Base-by-base conservation (phyloP, 2,329 filamentous ascomycete genomes). In the Cytospora piceicola region DNA sequence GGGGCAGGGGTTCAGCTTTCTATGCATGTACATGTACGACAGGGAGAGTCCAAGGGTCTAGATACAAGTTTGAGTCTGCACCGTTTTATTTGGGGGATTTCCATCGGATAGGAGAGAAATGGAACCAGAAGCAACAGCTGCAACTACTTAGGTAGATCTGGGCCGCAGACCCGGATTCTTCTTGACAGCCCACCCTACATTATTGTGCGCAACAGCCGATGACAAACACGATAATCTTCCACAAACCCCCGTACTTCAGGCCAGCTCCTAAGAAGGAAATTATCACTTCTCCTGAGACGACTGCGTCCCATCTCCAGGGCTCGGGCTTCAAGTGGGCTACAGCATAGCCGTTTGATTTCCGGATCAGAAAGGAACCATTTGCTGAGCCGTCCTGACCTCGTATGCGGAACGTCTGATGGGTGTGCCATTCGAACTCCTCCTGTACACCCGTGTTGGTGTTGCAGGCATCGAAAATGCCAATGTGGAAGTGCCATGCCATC, bases 181-280 rank as follows among this genome's bases (percentile, higher is more conserved):
- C 4, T 15, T 24, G 17, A 46, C 14, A 14, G 7, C n/a, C 52
- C 30, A 22, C 14, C 20, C n/a, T 42, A 14, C 27, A 24, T 42
- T 20, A 56, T 9, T 62, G 39, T 4, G 24, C 62, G 34, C 49
- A 64, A n/a, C 58, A 36, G 15, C 63, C 58, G 32, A 61, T 46
- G 32, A 32, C 63, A 17, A 65, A 65, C 14, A 55, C 51, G 32
- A 61, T 51, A 14, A 61, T 54, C 39, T 65, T 65, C 63, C 63
- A 65, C 22, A 56, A 4, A n/a, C 52, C 63, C 17, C 53, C 39
- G 32, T 56, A 61, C 7, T 29, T n/a, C 2, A 27, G 9, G 9
- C 63, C 42, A 24, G 39, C n/a, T 6, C 63, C 63, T 4, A 53
- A 17, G 22, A 61, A 65, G 11, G 46, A 55, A 22, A 58, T 54